Evolutionary conservation across 768 basidiomycete species (phyloP).

Genomic region (Hericium alpestre): DNA sequence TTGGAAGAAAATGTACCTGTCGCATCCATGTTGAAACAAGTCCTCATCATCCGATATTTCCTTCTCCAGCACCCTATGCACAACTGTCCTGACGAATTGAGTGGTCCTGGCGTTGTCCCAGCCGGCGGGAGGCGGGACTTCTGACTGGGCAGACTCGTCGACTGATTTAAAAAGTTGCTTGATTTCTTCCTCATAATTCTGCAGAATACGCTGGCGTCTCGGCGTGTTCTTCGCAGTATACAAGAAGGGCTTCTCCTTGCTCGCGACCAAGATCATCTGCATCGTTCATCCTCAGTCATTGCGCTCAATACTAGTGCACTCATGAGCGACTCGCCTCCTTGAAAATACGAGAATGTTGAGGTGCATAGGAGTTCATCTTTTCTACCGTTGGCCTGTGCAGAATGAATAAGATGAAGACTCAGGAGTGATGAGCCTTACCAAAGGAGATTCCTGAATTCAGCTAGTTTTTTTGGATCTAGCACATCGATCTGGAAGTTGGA

Average conservation of each 20-base stretch:
- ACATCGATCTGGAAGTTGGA: constrained; percentile 22
- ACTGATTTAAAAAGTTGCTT: constrained; percentile 10
- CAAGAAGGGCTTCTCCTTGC: constrained; percentile 31
- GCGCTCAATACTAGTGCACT: background rate
- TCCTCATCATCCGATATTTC: constrained; percentile 10
- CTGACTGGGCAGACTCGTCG: constrained; percentile 14
- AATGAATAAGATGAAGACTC: background rate
- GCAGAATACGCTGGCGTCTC: constrained; percentile 18
- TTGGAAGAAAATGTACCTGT: constrained; percentile 10
- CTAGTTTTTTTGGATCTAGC: constrained; percentile 17
- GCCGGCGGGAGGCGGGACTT: constrained; percentile 5
- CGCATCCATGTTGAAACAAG: constrained; percentile 16
- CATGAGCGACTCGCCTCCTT: constrained; percentile 8
- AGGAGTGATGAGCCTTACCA: constrained; percentile 16
- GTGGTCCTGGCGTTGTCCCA: constrained; percentile 8
- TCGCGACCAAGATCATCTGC: constrained; percentile 38
- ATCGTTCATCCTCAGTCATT: background rate
- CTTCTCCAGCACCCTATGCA: constrained; percentile 9
- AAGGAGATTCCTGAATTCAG: constrained; percentile 25
- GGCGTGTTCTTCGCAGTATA: constrained; percentile 33
- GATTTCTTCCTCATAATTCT: constrained; percentile 14
- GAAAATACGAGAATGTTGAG: constrained; percentile 17
- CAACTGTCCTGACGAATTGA: constrained; percentile 9
- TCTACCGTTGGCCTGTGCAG: constrained; percentile 13
- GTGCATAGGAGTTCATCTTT: constrained; percentile 16